Evolutionary conservation across 306 rosid genomes (phyloP).

Genomic region (Purshia tridentata): DNA sequence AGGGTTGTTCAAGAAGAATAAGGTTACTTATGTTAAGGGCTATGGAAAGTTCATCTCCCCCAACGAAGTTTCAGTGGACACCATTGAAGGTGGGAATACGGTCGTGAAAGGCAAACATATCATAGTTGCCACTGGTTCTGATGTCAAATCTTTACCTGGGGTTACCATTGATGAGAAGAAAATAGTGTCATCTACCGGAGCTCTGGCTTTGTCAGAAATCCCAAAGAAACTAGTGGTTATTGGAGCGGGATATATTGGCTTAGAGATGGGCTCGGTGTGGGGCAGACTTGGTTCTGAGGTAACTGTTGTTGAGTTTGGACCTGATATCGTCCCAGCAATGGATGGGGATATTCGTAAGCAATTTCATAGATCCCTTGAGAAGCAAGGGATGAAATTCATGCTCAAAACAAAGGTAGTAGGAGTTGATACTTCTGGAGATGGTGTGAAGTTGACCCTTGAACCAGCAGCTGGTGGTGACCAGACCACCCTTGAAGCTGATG

Average conservation of each 20-base stretch:
- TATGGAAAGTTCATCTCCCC: conserved; percentile 86
- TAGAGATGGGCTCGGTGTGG: conserved; percentile 99
- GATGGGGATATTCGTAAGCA: conserved; percentile 91
- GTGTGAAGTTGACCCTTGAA: conserved; percentile 88
- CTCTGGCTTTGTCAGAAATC: conserved; percentile 79
- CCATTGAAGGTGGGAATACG: conserved; percentile 64
- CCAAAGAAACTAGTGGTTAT: conserved; percentile 91
- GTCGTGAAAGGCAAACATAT: conserved; percentile 85
- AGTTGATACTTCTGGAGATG: conserved; percentile 79
- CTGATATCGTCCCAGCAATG: conserved; percentile 94
- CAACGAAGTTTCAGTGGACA: conserved; percentile 84
- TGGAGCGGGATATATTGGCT: conserved; percentile 98
- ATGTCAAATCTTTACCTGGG: conserved; percentile 89
- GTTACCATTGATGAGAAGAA: conserved; percentile 90
- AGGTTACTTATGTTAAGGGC: conserved; percentile 92
- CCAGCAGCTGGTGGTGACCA: conserved; percentile 92
- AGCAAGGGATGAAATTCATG: conserved; percentile 90
- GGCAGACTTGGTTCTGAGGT: conserved; percentile 89
- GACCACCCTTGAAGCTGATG: conserved; percentile 79
- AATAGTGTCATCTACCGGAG: conserved; percentile 93
- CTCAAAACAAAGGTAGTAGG: conserved; percentile 95
- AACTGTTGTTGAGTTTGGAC: conserved; percentile 89
- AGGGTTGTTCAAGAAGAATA: conserved; percentile 96
- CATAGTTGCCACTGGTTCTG: conserved; percentile 94
- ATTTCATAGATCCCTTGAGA: conserved; percentile 90